A percentile compares a stretch with the other conserved stretches of the same genome.
phyloP scores from a whole-genome alignment of 441 rosid species.

The Croton laevigatus region DNA sequence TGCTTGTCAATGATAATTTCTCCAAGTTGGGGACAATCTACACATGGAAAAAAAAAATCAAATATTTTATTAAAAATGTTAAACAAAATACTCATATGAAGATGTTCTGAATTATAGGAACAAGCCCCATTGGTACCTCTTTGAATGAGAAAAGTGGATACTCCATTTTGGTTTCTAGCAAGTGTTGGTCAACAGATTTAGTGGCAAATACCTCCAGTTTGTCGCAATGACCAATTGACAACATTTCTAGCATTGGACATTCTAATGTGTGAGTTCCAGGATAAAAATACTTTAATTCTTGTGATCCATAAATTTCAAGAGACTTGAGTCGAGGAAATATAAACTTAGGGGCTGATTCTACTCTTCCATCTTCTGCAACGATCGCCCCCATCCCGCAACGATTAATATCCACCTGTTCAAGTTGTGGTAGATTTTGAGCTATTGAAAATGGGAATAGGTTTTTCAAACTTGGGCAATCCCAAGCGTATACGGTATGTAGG shows the following conservation, averaged over 20 bases:
- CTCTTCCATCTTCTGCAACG: conserved; percentile 7
- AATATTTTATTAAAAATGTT: not conserved
- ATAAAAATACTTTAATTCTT: conserved; percentile 7
- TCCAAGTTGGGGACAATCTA: conserved; percentile 20
- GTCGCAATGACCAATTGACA: not conserved
- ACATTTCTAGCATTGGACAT: not conserved
- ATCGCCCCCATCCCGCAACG: conserved; percentile 23
- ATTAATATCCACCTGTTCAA: conserved; percentile 3
- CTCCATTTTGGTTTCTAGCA: not conserved
- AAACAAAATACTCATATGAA: not conserved
- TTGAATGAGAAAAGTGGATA: too few relatives aligned
- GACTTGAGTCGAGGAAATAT: conserved; percentile 6
- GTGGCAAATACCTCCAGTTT: not conserved
- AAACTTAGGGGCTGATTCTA: conserved; percentile 6
- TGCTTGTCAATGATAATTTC: not conserved
- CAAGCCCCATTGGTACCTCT: not conserved
- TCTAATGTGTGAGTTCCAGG: conserved; percentile 15
- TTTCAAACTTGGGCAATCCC: too few relatives aligned
- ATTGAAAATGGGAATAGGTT: too few relatives aligned
- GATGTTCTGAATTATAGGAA: not conserved
- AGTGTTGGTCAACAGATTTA: not conserved
- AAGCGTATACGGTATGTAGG: too few relatives aligned
- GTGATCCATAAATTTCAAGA: not conserved
- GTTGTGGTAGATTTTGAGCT: conserved; percentile 17
- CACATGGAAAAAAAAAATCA: conserved; percentile 10